These are phyloP conservation scores for Cicer bijugum DNA, from an alignment of 306 rosid genomes.

Conservation along the genomic window DNA sequence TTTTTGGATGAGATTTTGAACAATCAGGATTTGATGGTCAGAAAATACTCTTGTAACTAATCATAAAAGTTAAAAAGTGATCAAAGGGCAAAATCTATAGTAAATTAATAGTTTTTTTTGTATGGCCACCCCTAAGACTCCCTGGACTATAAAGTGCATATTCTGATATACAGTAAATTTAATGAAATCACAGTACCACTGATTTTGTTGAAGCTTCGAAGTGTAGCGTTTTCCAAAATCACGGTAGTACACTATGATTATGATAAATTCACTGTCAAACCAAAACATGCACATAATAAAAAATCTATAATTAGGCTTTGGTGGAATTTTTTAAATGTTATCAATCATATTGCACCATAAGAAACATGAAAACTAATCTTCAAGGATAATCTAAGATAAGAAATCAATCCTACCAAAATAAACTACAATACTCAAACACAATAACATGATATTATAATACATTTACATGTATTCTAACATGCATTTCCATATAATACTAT, in stretches of 20 bases:
- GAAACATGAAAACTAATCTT: background rate
- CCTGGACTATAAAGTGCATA: too few species aligned
- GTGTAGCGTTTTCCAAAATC: too few species aligned
- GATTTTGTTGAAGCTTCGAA: too few species aligned
- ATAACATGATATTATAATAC: background rate
- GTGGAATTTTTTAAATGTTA: background rate
- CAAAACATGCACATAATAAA: background rate
- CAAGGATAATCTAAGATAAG: background rate
- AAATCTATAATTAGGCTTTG: background rate
- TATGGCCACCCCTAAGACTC: background rate
- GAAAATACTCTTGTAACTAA: constrained; percentile 11
- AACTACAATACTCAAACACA: background rate
- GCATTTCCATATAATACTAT: background rate
- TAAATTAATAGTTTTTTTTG: background rate
- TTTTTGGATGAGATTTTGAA: constrained; percentile 24
- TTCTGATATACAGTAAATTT: too few species aligned
- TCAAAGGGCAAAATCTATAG: background rate
- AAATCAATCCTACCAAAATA: background rate
- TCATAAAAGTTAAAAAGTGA: constrained; percentile 9
- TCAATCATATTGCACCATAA: background rate
- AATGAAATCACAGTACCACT: too few species aligned
- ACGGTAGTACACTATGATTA: too few species aligned
- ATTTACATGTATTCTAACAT: background rate
- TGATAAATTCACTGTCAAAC: background rate
- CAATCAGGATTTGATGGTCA: constrained; percentile 16